Conservation (phyloP, 2,329 filamentous ascomycete genomes). For the Xylariaceae sp. region DNA sequence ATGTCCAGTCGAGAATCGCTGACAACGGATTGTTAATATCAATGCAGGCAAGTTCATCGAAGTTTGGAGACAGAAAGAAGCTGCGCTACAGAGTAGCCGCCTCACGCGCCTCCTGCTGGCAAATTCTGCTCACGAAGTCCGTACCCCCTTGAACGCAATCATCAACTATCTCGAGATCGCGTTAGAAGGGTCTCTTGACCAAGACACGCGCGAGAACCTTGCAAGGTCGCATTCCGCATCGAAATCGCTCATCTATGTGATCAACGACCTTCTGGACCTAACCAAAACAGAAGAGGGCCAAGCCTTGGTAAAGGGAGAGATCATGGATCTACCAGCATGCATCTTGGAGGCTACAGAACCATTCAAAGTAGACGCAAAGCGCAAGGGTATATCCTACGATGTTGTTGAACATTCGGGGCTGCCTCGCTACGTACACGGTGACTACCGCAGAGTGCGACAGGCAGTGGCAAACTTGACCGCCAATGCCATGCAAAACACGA, state of each 20-base stretch:
- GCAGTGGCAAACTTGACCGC: slow-evolving; percentile 79
- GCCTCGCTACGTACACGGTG: slow-evolving; percentile 70
- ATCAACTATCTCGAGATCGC: slow-evolving; percentile 95
- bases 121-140: slow-evolving; percentile 88
- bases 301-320: slow-evolving; percentile 74
- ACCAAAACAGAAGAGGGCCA: slow-evolving; percentile 86
- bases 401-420: slow-evolving; percentile 66
- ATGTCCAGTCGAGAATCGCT: background rate
- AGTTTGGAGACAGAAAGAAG: slow-evolving; percentile 89
- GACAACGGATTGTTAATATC: slow-evolving; percentile 6
- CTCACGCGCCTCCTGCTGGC: slow-evolving; percentile 75
- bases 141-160: slow-evolving; percentile 87
- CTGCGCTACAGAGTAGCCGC: slow-evolving; percentile 76
- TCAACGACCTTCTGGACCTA: slow-evolving; percentile 85
- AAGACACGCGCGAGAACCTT: slow-evolving; percentile 81
- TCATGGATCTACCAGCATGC: slow-evolving; percentile 69
- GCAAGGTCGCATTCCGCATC: slow-evolving; percentile 85
- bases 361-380: slow-evolving; percentile 69
- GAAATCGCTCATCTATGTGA: slow-evolving; percentile 89
- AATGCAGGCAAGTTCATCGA: slow-evolving; percentile 71
- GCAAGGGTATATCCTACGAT: slow-evolving; percentile 72
- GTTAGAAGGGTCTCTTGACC: slow-evolving; percentile 73
- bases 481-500: slow-evolving; percentile 80
- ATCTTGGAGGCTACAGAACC: slow-evolving; percentile 75
- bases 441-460: slow-evolving; percentile 77